Evolutionary conservation across 2,329 filamentous ascomycete genomes (phyloP), one percentile per base, ranked within the genome.

Genomic region (Chrysoporthe puriensis): DNA sequence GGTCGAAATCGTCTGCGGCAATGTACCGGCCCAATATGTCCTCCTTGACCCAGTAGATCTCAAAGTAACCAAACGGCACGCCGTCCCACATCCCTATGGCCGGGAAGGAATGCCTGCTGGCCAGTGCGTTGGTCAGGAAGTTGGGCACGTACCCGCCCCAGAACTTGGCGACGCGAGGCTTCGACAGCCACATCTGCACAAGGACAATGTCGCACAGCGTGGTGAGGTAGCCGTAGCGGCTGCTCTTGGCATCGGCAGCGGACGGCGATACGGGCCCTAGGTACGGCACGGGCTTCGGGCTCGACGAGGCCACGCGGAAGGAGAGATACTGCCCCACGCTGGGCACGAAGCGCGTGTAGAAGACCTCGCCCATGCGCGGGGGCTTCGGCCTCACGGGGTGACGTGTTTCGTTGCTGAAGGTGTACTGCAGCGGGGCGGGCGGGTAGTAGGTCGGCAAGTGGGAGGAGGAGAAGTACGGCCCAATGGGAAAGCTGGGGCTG

Each of bases 1-100:
- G 85, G 73, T 98, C 95, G 79, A 91, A 98, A 73, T 97, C 92
- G 8, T 86, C 87, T 0, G 89, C 88, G 3, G 86, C 85, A 4
- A 96, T 79, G 71, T 93, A 84, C 60, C 84, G 86, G 0, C 92
- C 93, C 0, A 99, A 77, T 0, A 84, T 81, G 75, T 98, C 96
- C 76, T 99, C 96, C 75, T 97, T 97, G 3, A 96, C 93, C 95
- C 96, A 99, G 80, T 99, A 99, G 44, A 99, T 86, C 81, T 99
- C 96, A 76, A 99, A 97, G 77, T 96, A 99, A 0, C 94, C 96
- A 80, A 98, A 99, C 0, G 95, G 95, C 69, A 95, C 91, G 13
- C 93, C 94, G 73, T 98, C 93, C 92, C 95, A 99, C 76, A 94
- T 90, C 0, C 92, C 96, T 69, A 98, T 95, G 0, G 90, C 93